Evolutionary conservation across 768 basidiomycete genomes (phyloP).

Genomic region (Chalciporus sphaerocephalus): DNA sequence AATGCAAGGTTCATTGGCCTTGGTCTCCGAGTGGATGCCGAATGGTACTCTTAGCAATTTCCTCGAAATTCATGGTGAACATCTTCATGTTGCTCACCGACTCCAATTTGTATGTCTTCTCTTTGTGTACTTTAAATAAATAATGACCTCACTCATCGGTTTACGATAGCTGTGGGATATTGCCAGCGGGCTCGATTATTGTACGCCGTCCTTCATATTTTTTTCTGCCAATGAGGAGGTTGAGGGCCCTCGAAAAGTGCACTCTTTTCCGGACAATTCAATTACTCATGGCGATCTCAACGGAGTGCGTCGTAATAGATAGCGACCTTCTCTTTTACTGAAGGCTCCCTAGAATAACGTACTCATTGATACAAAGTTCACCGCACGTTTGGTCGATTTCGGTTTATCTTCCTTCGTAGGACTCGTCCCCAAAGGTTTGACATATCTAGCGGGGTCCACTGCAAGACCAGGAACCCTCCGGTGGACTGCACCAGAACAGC

Average conservation of each 20-base stretch:
- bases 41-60: constrained; percentile 20
- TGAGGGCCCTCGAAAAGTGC: too few species aligned
- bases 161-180: constrained; percentile 9
- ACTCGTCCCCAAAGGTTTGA: too few species aligned
- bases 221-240: too few species aligned
- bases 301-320: not conserved
- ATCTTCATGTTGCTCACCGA: not conserved
- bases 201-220: not conserved
- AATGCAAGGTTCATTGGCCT: not conserved
- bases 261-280: constrained; percentile 2
- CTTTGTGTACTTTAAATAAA: constrained; percentile 16
- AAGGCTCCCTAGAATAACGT: too few species aligned
- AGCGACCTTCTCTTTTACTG: too few species aligned
- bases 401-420: too few species aligned
- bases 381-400: too few species aligned
- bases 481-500: too few species aligned
- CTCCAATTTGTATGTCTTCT: constrained; percentile 13
- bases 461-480: too few species aligned
- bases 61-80: constrained; percentile 1
- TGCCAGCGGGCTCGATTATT: constrained; percentile 3
- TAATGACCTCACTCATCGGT: constrained; percentile 20
- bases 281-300: not conserved
- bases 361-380: too few species aligned
- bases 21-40: constrained; percentile 26
- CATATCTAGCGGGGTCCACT: too few species aligned